Conservation (phyloP, 345 rosid genomes). For the Lagerstroemia speciosa region DNA sequence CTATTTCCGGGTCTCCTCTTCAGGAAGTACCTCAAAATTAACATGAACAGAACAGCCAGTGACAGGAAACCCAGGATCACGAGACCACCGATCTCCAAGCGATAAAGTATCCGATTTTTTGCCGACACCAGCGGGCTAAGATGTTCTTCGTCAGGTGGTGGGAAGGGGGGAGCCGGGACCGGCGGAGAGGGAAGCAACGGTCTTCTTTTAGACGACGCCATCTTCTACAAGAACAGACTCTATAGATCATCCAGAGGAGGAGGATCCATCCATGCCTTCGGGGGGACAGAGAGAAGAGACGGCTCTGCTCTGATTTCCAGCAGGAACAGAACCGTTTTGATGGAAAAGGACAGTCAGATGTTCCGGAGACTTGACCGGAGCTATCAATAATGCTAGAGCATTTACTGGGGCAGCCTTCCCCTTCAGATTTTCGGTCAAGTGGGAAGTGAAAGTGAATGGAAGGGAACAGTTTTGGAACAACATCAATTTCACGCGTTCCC, state of each 20-base stretch:
- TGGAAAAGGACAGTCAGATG: neutral
- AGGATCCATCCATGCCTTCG: neutral
- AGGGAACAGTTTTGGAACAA: no score
- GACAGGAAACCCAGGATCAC: neutral
- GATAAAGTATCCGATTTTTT: neutral
- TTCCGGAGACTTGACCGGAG: neutral
- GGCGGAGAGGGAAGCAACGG: neutral
- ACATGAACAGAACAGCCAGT: conserved; percentile 10
- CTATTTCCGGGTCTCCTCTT: neutral
- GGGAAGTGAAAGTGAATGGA: no score
- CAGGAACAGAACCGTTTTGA: neutral
- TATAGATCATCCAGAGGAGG: neutral
- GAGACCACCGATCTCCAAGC: neutral
- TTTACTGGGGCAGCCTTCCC: no score
- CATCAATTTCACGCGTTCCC: no score
- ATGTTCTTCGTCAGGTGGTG: neutral
- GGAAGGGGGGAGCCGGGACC: no score
- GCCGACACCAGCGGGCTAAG: neutral
- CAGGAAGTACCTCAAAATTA: conserved; percentile 1
- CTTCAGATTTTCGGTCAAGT: no score
- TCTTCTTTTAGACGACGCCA: neutral
- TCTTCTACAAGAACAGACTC: neutral
- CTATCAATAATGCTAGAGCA: neutral
- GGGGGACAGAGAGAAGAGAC: no score
- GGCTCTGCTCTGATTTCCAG: neutral